Evolutionary conservation across 129 eudicot genomes (phyloP).

Genomic region (Centaurea solstitialis): DNA sequence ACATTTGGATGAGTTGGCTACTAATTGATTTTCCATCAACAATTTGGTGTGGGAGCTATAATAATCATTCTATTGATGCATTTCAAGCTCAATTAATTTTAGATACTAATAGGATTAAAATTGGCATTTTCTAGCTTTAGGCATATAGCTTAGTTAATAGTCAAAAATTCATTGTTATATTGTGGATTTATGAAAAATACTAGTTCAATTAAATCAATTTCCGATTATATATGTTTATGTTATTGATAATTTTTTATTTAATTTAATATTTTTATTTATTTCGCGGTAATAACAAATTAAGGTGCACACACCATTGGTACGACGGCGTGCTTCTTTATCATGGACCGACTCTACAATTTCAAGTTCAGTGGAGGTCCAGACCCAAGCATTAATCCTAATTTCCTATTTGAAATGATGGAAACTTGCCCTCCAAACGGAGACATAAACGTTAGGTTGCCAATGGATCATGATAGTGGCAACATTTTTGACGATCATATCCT

Average conservation of each 20-base stretch:
- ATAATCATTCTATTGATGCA: not conserved
- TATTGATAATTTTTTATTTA: not conserved
- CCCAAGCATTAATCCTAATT: slow-evolving; percentile 58
- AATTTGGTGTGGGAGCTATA: not conserved
- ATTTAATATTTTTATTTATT: not conserved
- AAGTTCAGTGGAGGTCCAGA: slow-evolving; percentile 53
- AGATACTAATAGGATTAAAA: not conserved
- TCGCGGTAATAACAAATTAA: slow-evolving; percentile 19
- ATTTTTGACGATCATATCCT: slow-evolving; percentile 52
- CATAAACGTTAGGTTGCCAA: slow-evolving; percentile 39
- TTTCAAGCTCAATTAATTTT: not conserved
- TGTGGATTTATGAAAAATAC: not conserved
- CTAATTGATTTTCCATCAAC: not conserved
- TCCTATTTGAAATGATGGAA: slow-evolving; percentile 44
- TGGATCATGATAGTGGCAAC: slow-evolving; percentile 49
- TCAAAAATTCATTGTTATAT: not conserved
- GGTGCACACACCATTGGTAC: slow-evolving; percentile 91
- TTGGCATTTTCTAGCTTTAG: too few relatives aligned
- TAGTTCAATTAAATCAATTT: not conserved
- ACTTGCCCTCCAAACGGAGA: slow-evolving; percentile 61
- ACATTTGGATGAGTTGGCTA: slow-evolving; percentile 7
- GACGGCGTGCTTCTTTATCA: slow-evolving; percentile 74
- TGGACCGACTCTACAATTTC: slow-evolving; percentile 64
- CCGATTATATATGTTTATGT: too few relatives aligned
- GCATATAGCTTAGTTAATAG: not conserved